Percentiles rank a stretch among this genome's conserved stretches.
Conservation (phyloP, 352 stramenopile genomes). For the Globisporangium canariense region DNA sequence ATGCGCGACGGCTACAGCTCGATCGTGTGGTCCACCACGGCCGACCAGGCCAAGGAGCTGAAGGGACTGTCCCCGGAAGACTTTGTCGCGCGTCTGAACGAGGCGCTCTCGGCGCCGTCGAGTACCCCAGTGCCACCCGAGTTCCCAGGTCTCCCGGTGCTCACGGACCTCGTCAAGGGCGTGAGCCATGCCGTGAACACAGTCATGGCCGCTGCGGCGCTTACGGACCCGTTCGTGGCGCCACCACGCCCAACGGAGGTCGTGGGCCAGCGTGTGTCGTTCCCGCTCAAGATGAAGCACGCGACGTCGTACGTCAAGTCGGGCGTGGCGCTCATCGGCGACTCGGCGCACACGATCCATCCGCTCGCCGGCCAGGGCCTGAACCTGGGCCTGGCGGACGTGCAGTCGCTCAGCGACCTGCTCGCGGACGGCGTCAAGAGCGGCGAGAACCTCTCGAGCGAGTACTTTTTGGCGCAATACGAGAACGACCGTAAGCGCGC, state of each 20-base stretch:
- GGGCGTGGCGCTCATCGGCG: constrained; percentile 89
- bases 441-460: constrained; percentile 74
- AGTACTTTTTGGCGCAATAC: constrained; percentile 82
- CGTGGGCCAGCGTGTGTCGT: constrained; percentile 75
- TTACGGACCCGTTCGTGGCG: constrained; percentile 74
- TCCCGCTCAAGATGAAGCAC: constrained; percentile 89
- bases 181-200: constrained; percentile 69
- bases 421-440: constrained; percentile 75
- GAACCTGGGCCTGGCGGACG: constrained; percentile 93
- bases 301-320: constrained; percentile 83
- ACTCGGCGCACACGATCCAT: constrained; percentile 96
- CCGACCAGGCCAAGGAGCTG: constrained; percentile 80
- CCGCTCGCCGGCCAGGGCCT: constrained; percentile 94
- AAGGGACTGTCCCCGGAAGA: constrained; percentile 64
- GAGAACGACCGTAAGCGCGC: constrained; percentile 83
- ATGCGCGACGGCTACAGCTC: constrained; percentile 89
- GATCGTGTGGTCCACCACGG: constrained; percentile 88
- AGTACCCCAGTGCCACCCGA: constrained; percentile 44
- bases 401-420: constrained; percentile 68
- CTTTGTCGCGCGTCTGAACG: constrained; percentile 80
- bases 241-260: constrained; percentile 65
- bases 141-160: constrained; percentile 76
- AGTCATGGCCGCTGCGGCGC: constrained; percentile 68
- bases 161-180: constrained; percentile 74
- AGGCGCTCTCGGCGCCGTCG: constrained; percentile 59